Evolutionary conservation across 1,139 yeast species (phyloP).

Genomic region (Magnusiomyces tetraspermus): DNA sequence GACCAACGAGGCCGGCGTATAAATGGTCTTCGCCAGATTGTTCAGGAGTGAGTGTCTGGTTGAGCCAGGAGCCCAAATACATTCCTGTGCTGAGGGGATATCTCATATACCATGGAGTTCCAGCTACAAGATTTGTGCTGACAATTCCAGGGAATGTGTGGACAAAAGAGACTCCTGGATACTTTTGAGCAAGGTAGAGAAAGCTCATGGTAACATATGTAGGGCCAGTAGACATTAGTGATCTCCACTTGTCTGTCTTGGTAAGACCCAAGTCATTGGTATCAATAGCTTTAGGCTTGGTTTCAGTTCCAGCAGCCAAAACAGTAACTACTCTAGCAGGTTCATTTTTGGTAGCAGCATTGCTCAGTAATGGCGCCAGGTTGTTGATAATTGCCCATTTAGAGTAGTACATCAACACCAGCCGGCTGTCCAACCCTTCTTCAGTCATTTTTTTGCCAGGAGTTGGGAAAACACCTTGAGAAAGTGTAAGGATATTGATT

Average conservation of each 20-base stretch:
- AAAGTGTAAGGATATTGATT: constrained; percentile 24
- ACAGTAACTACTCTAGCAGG: constrained; percentile 28
- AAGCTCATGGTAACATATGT: constrained; percentile 22
- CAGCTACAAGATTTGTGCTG: constrained; percentile 19
- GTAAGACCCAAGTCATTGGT: not conserved
- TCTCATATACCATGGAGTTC: constrained; percentile 2
- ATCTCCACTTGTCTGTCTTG: not conserved
- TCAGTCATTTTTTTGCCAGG: constrained; percentile 21
- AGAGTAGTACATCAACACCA: constrained; percentile 26
- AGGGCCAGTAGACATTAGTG: constrained; percentile 2
- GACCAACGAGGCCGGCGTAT: constrained; percentile 17
- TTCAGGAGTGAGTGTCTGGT: constrained; percentile 11
- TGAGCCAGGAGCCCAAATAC: not conserved
- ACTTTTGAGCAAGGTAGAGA: constrained; percentile 20
- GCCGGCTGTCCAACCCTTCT: constrained; percentile 27
- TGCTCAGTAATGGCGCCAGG: constrained; percentile 22
- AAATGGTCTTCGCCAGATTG: constrained; percentile 22
- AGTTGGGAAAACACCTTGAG: constrained; percentile 22
- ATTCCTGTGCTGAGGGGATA: not conserved
- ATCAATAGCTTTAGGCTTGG: constrained; percentile 3
- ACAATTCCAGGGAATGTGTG: constrained; percentile 29
- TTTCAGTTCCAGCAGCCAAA: constrained; percentile 22
- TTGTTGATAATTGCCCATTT: constrained; percentile 24
- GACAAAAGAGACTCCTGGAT: constrained; percentile 24
- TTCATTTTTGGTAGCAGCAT: constrained; percentile 22